Evolutionary conservation across 768 basidiomycete genomes (phyloP), one percentile per base, ranked within the genome.

Genomic region (Exidia glandulosa): DNA sequence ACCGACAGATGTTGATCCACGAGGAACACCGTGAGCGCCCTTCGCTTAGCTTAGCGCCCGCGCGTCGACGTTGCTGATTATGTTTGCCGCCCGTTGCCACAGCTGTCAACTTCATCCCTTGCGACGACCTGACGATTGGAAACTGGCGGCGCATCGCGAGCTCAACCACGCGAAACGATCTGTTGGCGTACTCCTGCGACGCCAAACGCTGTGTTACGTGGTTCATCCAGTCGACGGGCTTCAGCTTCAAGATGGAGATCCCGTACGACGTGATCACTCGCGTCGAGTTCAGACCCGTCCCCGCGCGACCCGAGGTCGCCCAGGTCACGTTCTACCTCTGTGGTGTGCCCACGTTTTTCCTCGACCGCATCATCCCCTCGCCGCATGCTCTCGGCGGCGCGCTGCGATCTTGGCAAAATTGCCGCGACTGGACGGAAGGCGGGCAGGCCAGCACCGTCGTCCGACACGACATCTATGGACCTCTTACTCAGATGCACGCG

Each of bases 231-330:
- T 86, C 86, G 5, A 77, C 73, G 1, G 87, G 86, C 25, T 79
- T 79, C 63, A 81, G 86, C 23, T 91, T 90, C 78, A 91, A 91
- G 71, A 92, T 92, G 86, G 87, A 88, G 62, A 77, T 91, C 19
- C 81, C 87, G 3, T 89, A 87, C 71, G 76, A 81, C 59, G 77
- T 71, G 61, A 84, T 91, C 62, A 64, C 77, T 23, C 75, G 83
- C 32, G 78, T 82, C 3, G 77, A 81, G 57, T 84, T 87, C 69
- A 72, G 76, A 29, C 70, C 76, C 32, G 72, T 79, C 19, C 79
- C 82, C 13, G 56, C 56, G 14, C 50, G 45, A 27, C 62, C 57
- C 25, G 82, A 81, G 32, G 75, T 79, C 7, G 87, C 79, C 32
- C 73, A 80, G 6, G 85, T 83, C 6, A 77, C 83, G 1, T 83